Conservation (phyloP, 257 asterid genomes). For the Mitragyna speciosa region DNA sequence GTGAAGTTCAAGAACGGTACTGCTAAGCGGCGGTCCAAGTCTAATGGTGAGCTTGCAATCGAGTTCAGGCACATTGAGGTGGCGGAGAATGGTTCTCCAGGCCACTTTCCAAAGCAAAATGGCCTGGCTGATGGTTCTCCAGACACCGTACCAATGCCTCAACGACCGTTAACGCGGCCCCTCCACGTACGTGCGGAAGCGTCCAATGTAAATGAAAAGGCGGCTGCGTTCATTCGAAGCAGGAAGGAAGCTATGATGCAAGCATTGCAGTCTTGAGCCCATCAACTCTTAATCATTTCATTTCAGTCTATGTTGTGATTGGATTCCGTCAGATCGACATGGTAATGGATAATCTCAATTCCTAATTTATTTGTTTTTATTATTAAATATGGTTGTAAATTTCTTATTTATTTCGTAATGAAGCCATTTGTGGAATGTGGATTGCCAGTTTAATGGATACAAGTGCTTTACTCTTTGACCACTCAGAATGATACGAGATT, state of each 20-base stretch:
- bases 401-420: too few species aligned
- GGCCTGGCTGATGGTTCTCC: conserved; percentile 14
- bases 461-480: background rate
- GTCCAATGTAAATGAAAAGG: conserved; percentile 49
- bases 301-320: background rate
- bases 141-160: conserved; percentile 20
- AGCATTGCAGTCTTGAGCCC: conserved; percentile 29
- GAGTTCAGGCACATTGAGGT: conserved; percentile 46
- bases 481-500: background rate
- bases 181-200: conserved; percentile 21
- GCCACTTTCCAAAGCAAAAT: conserved; percentile 13
- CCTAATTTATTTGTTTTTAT: background rate
- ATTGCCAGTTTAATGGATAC: background rate
- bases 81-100: conserved; percentile 2
- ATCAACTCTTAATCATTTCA: conserved; percentile 16
- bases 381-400: background rate
- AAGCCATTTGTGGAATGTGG: too few species aligned
- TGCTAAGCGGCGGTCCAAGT: background rate
- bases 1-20: background rate
- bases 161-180: conserved; percentile 22
- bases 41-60: conserved; percentile 35
- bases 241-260: conserved; percentile 47
- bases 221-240: conserved; percentile 53
- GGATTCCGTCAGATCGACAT: background rate
- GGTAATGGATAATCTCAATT: background rate